phyloP scores from a whole-genome alignment of 2,329 filamentous ascomycete species.

The Pyrenochaeta sp. region DNA sequence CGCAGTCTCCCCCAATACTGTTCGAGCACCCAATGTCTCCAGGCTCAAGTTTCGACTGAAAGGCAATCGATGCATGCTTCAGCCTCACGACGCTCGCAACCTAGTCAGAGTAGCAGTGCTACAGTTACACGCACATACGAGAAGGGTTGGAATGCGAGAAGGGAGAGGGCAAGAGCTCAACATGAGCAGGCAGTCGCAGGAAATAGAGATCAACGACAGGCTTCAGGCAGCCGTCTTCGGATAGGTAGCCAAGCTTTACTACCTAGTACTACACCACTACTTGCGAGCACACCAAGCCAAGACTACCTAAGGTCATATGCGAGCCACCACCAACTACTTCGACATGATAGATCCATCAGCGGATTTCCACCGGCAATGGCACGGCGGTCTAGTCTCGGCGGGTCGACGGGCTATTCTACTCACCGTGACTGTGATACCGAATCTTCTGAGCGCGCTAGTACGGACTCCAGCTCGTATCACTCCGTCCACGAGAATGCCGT shows the following conservation, averaged over 20 bases:
- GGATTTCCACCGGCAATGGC: constrained; percentile 7
- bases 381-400: constrained; percentile 12
- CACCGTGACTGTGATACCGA: constrained; percentile 4
- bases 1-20: constrained; percentile 28
- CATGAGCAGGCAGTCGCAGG: constrained; percentile 24
- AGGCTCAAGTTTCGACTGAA: constrained; percentile 4
- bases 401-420: constrained; percentile 1
- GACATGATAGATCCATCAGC: constrained; percentile 20
- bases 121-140: constrained; percentile 4
- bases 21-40: constrained; percentile 1
- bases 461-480: constrained; percentile 20
- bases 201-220: constrained; percentile 18
- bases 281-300: constrained; percentile 11
- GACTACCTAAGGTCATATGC: constrained; percentile 11
- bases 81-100: constrained; percentile 7
- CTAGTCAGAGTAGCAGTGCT: background rate
- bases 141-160: constrained; percentile 28
- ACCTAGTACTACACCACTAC: constrained; percentile 15
- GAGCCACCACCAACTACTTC: constrained; percentile 27
- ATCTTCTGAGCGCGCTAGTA: constrained; percentile 16
- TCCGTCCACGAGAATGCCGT: constrained; percentile 16
- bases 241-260: constrained; percentile 16
- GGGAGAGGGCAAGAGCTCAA: constrained; percentile 25
- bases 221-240: constrained; percentile 11
- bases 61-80: constrained; percentile 10